Evolutionary conservation across 805 yeast genomes (phyloP).

Genomic region (Phaffomyces opuntiae): DNA sequence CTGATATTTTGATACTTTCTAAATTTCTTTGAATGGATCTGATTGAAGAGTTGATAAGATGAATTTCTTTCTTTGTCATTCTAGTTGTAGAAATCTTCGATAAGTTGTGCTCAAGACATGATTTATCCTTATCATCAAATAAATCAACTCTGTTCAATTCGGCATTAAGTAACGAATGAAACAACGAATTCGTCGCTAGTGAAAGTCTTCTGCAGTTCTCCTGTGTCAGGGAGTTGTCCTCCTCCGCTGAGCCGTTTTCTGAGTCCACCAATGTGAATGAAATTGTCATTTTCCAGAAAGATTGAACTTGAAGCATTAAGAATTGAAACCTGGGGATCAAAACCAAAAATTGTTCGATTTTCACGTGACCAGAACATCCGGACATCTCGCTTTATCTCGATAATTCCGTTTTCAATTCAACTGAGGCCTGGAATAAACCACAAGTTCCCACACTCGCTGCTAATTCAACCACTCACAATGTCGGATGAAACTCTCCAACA

Average conservation of each 20-base stretch:
- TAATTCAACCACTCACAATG: neutral
- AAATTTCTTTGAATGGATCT: slow-evolving; percentile 25
- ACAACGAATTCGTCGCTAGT: slow-evolving; percentile 18
- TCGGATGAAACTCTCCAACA: slow-evolving; percentile 3
- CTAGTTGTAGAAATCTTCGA: slow-evolving; percentile 15
- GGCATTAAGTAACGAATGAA: slow-evolving; percentile 22
- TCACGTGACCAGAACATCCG: neutral
- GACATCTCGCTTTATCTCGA: neutral
- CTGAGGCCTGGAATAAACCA: neutral
- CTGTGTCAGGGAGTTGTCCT: neutral
- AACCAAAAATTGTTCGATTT: neutral
- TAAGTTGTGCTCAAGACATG: slow-evolving; percentile 9
- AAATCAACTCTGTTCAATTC: slow-evolving; percentile 21
- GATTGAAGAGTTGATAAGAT: slow-evolving; percentile 23
- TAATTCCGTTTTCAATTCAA: neutral
- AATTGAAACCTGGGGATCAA: too few relatives aligned
- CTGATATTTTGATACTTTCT: slow-evolving; percentile 22
- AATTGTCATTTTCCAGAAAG: neutral
- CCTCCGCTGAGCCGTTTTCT: neutral
- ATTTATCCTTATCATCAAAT: slow-evolving; percentile 10
- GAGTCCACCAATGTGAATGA: neutral
- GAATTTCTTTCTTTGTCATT: slow-evolving; percentile 22
- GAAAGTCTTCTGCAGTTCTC: slow-evolving; percentile 12
- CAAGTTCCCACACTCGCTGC: neutral
- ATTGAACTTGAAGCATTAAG: too few relatives aligned